Base-by-base conservation (phyloP, 2,329 filamentous ascomycete species). In the Aspergillus sp. region DNA sequence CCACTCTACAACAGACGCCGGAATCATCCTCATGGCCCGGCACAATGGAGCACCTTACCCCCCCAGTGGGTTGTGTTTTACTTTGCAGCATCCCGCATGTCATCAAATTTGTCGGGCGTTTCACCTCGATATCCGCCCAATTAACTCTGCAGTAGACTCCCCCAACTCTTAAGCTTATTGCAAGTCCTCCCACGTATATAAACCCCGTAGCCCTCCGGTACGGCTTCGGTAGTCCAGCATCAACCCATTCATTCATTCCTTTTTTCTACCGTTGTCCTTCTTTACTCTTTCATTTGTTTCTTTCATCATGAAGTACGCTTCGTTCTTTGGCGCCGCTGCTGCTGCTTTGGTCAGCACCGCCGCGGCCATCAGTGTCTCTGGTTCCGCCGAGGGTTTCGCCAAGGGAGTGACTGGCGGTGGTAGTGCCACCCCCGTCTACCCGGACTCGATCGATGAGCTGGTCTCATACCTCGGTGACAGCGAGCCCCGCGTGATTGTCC, bases 381-480 rank as follows among this genome's bases (percentile, higher is more conserved):
- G 67, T 32, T 51, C 73, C 33, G 69, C 76, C n/a, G 72, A 76
- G 56, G 78, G 78, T 51, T 80, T 80, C 53, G 78, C 76, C 14
- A 67, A 72, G 53, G 80, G 81, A 45, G 79, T 82, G 24, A 86
- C 84, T 16, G 84, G 84, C 35, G 84, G 84, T 62, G 83, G 82
- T 49, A 74, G 60, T 53, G 82, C 80, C 19, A 69, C 74, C 8
- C 66, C 80, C 24, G 80, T 80, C 16, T 80, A 82, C 59, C 83
- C 83, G 11, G 72, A 66, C 16, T 79, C 74, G 45, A 82, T 68
- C 40, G 75, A 70, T 20, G 75, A 87, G 76, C 78, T 86, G 44
- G 78, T 80, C 65, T 76, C 73, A 36, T 86, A 84, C 71, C 78
- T 87, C 4, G 73, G 74, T 8, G 82, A 85, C 65, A 70, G 68